These are phyloP conservation scores for Paspalum vaginatum DNA, from an alignment of 176 grass and related monocot species.

Conservation along the genomic window DNA sequence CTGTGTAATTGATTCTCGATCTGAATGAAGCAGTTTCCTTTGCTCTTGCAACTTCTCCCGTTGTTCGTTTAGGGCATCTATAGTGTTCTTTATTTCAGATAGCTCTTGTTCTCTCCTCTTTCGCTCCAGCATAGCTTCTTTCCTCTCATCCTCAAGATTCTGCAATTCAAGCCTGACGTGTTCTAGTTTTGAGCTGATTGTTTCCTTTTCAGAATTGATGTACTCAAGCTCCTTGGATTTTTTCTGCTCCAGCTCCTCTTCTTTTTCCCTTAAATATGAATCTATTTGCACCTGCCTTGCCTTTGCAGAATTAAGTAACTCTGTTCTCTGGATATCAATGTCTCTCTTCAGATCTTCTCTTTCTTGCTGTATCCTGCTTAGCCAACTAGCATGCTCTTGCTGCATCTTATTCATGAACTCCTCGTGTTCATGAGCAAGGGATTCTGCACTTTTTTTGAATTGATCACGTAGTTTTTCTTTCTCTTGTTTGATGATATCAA, in stretches of 20 bases:
- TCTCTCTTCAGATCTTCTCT: slow-evolving; percentile 77
- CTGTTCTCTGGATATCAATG: slow-evolving; percentile 71
- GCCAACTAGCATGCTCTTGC: slow-evolving; percentile 70
- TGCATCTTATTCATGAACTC: slow-evolving; percentile 87
- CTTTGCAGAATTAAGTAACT: slow-evolving; percentile 70
- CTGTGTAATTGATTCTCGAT: slow-evolving; percentile 75
- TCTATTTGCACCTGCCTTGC: slow-evolving; percentile 75
- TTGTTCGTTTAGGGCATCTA: slow-evolving; percentile 70
- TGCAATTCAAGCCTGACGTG: slow-evolving; percentile 69
- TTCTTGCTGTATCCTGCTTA: slow-evolving; percentile 73
- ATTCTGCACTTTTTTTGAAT: slow-evolving; percentile 71
- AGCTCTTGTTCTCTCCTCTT: slow-evolving; percentile 76
- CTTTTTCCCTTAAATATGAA: slow-evolving; percentile 69
- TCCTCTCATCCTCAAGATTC: slow-evolving; percentile 89
- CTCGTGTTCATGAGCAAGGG: slow-evolving; percentile 68
- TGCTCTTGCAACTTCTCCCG: slow-evolving; percentile 93
- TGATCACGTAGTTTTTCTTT: slow-evolving; percentile 69
- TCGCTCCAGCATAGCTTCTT: slow-evolving; percentile 64
- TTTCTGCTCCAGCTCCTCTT: slow-evolving; percentile 69
- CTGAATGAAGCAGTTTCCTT: slow-evolving; percentile 77
- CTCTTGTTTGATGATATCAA: slow-evolving; percentile 72
- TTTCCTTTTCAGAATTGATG: slow-evolving; percentile 80
- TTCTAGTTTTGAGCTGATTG: slow-evolving; percentile 57
- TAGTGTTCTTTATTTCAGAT: slow-evolving; percentile 67
- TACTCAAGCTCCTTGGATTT: slow-evolving; percentile 65